Conservation (phyloP, 768 basidiomycete species). For the Trametes cingulata region DNA sequence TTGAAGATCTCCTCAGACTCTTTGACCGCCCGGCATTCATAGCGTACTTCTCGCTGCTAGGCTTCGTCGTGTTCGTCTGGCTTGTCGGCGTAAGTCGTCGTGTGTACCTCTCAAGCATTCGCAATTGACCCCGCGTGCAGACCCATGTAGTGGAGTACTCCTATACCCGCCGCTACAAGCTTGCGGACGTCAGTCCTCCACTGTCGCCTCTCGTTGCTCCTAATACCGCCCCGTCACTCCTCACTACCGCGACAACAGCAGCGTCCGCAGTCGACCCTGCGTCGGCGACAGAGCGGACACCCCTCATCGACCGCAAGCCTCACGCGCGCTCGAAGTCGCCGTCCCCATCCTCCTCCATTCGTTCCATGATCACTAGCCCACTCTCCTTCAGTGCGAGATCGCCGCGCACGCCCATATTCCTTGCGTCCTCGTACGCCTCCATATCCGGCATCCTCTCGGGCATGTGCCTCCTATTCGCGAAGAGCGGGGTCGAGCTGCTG, state of each 20-base stretch:
- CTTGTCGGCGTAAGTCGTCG: conserved; percentile 59
- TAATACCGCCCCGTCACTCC: conserved; percentile 34
- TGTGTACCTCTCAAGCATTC: background rate
- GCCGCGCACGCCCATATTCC: conserved; percentile 54
- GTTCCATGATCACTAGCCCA: conserved; percentile 26
- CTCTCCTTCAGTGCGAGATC: conserved; percentile 27
- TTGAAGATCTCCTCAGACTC: conserved; percentile 80
- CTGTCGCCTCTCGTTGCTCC: conserved; percentile 41
- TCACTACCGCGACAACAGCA: conserved; percentile 37
- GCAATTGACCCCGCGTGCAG: conserved; percentile 38
- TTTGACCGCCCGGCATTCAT: conserved; percentile 79
- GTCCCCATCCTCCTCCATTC: conserved; percentile 21
- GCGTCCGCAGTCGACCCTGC: conserved; percentile 27
- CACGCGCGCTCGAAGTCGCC: conserved; percentile 35
- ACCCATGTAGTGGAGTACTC: conserved; percentile 75
- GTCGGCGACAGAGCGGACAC: conserved; percentile 51
- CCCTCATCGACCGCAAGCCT: conserved; percentile 47
- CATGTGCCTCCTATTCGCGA: conserved; percentile 91
- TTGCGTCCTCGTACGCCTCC: conserved; percentile 85
- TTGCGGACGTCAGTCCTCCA: conserved; percentile 35
- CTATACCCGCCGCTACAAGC: conserved; percentile 41
- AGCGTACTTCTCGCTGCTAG: conserved; percentile 76
- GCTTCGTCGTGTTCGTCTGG: conserved; percentile 55
- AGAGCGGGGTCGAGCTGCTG: conserved; percentile 88
- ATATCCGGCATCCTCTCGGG: conserved; percentile 87